Conservation (phyloP, 1,284 basidiomycete species). For the Tremellales sp. region DNA sequence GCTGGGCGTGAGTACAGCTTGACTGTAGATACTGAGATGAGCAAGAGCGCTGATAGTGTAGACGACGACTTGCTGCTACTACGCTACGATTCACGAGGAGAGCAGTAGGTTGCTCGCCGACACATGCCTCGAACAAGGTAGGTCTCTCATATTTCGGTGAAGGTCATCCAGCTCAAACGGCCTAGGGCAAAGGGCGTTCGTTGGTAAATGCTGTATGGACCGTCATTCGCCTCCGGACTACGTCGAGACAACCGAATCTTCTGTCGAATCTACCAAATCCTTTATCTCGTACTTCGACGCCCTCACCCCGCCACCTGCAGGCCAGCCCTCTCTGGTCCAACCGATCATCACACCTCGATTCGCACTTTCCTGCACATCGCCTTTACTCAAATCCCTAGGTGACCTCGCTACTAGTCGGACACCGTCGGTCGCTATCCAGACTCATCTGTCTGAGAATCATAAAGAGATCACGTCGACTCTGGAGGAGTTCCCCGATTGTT, state of each 20-base stretch:
- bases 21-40: background rate
- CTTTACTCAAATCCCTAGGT: slow-evolving; percentile 66
- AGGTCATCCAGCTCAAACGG: background rate
- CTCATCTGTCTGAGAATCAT: slow-evolving; percentile 84
- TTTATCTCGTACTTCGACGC: slow-evolving; percentile 66
- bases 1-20: slow-evolving; percentile 60
- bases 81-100: slow-evolving; percentile 76
- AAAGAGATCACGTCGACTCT: slow-evolving; percentile 68
- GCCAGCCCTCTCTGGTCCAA: slow-evolving; percentile 58
- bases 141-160: slow-evolving; percentile 13
- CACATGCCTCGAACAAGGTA: slow-evolving; percentile 63
- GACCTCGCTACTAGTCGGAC: slow-evolving; percentile 48
- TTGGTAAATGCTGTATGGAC: slow-evolving; percentile 94
- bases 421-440: slow-evolving; percentile 73
- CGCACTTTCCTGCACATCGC: slow-evolving; percentile 80
- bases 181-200: slow-evolving; percentile 77
- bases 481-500: slow-evolving; percentile 60
- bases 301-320: slow-evolving; percentile 42
- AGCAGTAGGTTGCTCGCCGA: slow-evolving; percentile 77
- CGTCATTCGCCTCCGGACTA: slow-evolving; percentile 68
- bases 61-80: slow-evolving; percentile 94
- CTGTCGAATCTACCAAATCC: slow-evolving; percentile 60
- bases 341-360: slow-evolving; percentile 93
- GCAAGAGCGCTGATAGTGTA: slow-evolving; percentile 41
- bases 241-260: slow-evolving; percentile 62